Evolutionary conservation across 2,329 filamentous ascomycete genomes (phyloP), one percentile per base, ranked within the genome.

Genomic region (Rhytidhysteron rufulum): DNA sequence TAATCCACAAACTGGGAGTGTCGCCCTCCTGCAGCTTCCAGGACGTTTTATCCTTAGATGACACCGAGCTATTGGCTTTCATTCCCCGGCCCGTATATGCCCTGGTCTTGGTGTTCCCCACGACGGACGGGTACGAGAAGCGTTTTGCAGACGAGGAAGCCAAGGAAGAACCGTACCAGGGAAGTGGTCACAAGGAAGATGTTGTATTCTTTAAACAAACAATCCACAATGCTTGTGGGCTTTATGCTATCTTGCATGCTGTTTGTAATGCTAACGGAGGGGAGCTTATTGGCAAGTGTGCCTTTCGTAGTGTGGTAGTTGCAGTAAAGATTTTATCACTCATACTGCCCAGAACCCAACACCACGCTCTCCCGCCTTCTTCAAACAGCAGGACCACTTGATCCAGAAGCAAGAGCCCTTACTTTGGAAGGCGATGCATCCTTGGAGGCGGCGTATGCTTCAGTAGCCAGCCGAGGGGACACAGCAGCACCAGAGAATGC

Each of bases 201-300:
- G 85, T 95, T 0, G 59, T 94, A 4, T 97, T 88, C 88, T 96
- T 88, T 74, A 86, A 81, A 53, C 91, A 97, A 71, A 97, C 90
- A 0, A 96, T 97, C 55, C 79, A 86, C 45, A 95, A 97, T 62
- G 88, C 91, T 1, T 97, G 91, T 64, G 91, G 91, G 0, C 70
- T 95, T 32, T 95, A 96, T 72, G 93, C 86, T 0, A 68, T 97
- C 20, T 64, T 97, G 33, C 93, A 97, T 62, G 86, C 84, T 15
- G 79, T 88, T 0, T 76, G 77, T 33, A 98, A 97, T 64, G 89
- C 89, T 0, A 74, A 76, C 1, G 84, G 86, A 1, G 70, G 77
- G 41, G 67, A 69, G 3, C 78, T 83, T 39, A 78, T 95, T 40
- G 66, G 77, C 71, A 63, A 44, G 55, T 68, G 5, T 15, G 15